A percentile compares a stretch with the other conserved stretches of the same genome.
phyloP scores from a whole-genome alignment of 2,329 filamentous ascomycete species.

The Chaetomiaceae sp. region DNA sequence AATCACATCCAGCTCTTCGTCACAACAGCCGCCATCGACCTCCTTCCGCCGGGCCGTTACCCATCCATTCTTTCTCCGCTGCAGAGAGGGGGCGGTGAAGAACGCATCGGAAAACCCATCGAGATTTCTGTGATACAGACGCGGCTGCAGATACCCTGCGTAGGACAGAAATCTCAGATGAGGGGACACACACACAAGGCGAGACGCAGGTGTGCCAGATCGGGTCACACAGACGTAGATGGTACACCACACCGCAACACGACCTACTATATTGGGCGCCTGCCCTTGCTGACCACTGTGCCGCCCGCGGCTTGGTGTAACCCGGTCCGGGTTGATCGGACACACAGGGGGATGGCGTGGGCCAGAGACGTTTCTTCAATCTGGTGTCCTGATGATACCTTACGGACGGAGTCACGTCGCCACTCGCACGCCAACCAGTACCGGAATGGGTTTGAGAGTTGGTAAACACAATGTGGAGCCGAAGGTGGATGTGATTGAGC shows the following conservation, averaged over 20 bases:
- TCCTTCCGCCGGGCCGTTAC: neutral
- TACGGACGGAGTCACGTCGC: no score
- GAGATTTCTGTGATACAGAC: neutral
- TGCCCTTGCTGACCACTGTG: neutral
- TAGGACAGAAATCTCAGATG: neutral
- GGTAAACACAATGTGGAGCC: no score
- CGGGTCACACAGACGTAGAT: slow-evolving; percentile 17
- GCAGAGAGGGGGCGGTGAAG: slow-evolving; percentile 1
- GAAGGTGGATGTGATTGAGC: no score
- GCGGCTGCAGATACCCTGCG: neutral
- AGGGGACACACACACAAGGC: slow-evolving; percentile 6
- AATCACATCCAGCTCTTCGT: neutral
- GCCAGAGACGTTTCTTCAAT: no score
- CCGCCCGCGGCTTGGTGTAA: neutral
- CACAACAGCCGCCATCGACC: neutral
- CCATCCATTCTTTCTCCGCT: neutral
- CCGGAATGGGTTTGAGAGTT: no score
- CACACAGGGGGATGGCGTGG: no score
- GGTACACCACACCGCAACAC: slow-evolving; percentile 1
- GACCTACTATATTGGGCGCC: neutral
- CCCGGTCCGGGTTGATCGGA: neutral
- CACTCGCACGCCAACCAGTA: no score
- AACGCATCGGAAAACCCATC: neutral
- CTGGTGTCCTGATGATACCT: no score
- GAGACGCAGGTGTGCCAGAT: slow-evolving; percentile 6